Percentiles rank a stretch among this genome's conserved stretches.
Conservation (phyloP, 176 grass and related monocot species). For the Triticum timopheevii region DNA sequence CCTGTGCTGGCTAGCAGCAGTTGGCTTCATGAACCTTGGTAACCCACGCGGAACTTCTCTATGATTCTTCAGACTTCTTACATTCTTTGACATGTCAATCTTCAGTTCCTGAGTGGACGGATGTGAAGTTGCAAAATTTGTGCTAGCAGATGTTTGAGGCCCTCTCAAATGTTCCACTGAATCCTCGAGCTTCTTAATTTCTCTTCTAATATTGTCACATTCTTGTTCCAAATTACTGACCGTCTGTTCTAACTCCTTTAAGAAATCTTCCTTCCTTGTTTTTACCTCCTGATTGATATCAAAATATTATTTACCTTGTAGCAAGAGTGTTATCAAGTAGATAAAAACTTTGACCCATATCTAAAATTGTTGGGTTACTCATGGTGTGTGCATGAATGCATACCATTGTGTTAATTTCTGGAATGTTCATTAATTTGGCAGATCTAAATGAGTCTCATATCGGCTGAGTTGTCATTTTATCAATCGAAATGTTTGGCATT, state of each 20-base stretch:
- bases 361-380: neutral
- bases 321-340: neutral
- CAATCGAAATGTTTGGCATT: neutral
- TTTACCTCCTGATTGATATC: constrained; percentile 61
- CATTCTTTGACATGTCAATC: constrained; percentile 36
- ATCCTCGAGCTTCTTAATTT: constrained; percentile 57
- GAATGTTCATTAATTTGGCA: neutral
- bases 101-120: constrained; percentile 53
- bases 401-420: constrained; percentile 8
- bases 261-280: constrained; percentile 57
- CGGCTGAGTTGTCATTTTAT: neutral
- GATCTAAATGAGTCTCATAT: neutral
- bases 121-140: constrained; percentile 35
- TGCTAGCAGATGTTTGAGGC: constrained; percentile 23
- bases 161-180: constrained; percentile 51
- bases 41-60: constrained; percentile 45
- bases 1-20: constrained; percentile 73
- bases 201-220: constrained; percentile 67
- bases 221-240: constrained; percentile 71
- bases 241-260: constrained; percentile 48
- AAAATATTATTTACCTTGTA: constrained; percentile 21
- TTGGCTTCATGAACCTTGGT: constrained; percentile 92
- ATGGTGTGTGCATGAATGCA: constrained; percentile 3
- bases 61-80: constrained; percentile 35
- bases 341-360: neutral